Percentiles rank a stretch among this genome's conserved stretches.
phyloP scores from a whole-genome alignment of 1,284 basidiomycete genomes.

The Cutaneotrichosporon daszewskae region DNA sequence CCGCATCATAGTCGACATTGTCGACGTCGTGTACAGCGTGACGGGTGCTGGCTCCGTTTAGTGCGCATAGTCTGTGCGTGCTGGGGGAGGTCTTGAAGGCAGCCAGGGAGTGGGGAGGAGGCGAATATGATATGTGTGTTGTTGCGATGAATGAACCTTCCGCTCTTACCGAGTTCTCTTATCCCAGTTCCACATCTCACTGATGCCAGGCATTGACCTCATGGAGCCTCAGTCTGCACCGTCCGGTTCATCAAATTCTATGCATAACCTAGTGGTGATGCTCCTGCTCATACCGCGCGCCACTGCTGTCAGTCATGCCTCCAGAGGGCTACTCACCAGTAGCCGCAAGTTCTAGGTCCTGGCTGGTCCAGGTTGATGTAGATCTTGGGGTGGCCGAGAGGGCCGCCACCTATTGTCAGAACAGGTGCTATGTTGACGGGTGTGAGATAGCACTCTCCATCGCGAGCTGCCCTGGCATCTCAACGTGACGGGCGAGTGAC shows the following conservation, averaged over 20 bases:
- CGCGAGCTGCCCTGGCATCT: background rate
- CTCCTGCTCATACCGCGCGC: constrained; percentile 71
- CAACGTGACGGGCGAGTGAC: background rate
- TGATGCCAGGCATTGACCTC: too few relatives aligned
- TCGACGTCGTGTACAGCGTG: constrained; percentile 3
- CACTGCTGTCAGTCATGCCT: constrained; percentile 53
- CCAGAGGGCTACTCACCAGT: constrained; percentile 61
- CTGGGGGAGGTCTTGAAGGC: too few relatives aligned
- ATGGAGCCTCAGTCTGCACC: too few relatives aligned
- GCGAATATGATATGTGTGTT: too few relatives aligned
- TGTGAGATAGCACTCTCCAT: background rate
- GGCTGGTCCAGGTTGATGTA: constrained; percentile 88
- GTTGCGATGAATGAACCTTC: too few relatives aligned
- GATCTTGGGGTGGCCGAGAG: constrained; percentile 92
- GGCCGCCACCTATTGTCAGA: constrained; percentile 70
- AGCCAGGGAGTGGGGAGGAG: too few relatives aligned
- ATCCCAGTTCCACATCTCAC: too few relatives aligned
- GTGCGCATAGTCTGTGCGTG: background rate
- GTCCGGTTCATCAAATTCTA: too few relatives aligned
- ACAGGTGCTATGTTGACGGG: background rate
- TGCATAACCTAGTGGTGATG: constrained; percentile 47
- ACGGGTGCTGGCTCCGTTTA: background rate
- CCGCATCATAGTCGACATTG: constrained; percentile 1
- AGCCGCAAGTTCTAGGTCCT: constrained; percentile 59
- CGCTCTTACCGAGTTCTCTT: too few relatives aligned